Conservation (phyloP, 768 basidiomycete species). For the Galerina marginata region DNA sequence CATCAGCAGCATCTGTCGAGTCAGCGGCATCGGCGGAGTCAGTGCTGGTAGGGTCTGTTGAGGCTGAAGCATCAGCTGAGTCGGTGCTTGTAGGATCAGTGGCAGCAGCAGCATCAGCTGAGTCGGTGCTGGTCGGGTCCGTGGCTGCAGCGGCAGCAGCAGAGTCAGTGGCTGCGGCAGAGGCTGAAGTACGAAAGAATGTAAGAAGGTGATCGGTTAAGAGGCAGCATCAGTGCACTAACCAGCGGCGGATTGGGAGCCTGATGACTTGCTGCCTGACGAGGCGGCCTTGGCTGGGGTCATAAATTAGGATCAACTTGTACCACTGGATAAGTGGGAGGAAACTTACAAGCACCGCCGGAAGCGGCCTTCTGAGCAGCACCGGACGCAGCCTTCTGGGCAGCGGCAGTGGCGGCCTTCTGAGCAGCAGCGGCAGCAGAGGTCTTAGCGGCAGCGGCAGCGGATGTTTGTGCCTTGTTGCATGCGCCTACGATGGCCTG, state of each 20-base stretch:
- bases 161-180: constrained; percentile 18
- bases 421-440: constrained; percentile 17
- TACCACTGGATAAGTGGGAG: neutral
- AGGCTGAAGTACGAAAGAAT: constrained; percentile 1
- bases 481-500: constrained; percentile 28
- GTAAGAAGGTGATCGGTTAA: neutral
- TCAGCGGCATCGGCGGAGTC: constrained; percentile 11
- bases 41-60: neutral
- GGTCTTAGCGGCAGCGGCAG: constrained; percentile 1
- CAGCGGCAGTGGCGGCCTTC: constrained; percentile 16
- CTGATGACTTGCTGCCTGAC: constrained; percentile 14
- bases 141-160: constrained; percentile 16
- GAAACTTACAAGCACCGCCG: constrained; percentile 15
- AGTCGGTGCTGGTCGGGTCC: constrained; percentile 12
- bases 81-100: constrained; percentile 22
- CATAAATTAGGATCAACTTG: neutral
- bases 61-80: constrained; percentile 14
- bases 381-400: constrained; percentile 11
- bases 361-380: constrained; percentile 13
- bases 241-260: constrained; percentile 10
- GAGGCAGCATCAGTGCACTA: neutral
- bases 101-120: constrained; percentile 15
- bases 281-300: constrained; percentile 20
- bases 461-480: constrained; percentile 19
- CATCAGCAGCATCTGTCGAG: constrained; percentile 15